phyloP scores from a whole-genome alignment of 108 stramenopile genomes.

The Aurantiochytrium sp. region DNA sequence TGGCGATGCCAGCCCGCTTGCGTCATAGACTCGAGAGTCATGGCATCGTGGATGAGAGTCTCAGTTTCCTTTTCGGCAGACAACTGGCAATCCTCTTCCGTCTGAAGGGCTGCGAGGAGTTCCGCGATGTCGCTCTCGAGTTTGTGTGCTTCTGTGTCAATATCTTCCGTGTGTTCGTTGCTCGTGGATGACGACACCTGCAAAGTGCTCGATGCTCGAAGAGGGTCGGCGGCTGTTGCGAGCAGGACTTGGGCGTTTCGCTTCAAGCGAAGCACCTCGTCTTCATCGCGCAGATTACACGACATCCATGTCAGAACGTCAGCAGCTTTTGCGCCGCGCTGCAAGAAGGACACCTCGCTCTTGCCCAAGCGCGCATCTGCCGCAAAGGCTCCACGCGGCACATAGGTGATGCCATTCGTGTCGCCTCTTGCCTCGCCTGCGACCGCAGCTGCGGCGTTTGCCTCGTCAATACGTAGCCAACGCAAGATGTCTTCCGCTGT shows the following conservation, averaged over 20 bases:
- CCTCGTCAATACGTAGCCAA: background rate
- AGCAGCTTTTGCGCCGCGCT: background rate
- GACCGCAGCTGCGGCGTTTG: background rate
- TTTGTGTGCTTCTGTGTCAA: background rate
- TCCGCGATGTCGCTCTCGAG: background rate
- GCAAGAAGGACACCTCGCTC: background rate
- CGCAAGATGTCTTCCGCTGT: background rate
- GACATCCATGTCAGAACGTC: background rate
- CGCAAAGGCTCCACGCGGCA: background rate
- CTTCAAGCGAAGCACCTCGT: background rate
- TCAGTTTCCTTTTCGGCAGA: background rate
- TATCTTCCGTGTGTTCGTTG: background rate
- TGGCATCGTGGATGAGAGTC: background rate
- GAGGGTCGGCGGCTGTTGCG: background rate
- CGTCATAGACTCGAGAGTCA: background rate
- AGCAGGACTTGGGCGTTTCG: background rate
- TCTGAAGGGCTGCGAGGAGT: background rate
- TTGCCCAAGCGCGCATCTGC: background rate
- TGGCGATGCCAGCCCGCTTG: background rate
- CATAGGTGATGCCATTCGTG: background rate
- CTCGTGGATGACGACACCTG: background rate
- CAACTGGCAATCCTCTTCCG: background rate
- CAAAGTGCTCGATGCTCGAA: background rate
- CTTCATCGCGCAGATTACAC: background rate
- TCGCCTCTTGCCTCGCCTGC: background rate